These are phyloP conservation scores for Themeda triandra DNA, from an alignment of 176 grass and related monocot genomes.

Conservation along the genomic window DNA sequence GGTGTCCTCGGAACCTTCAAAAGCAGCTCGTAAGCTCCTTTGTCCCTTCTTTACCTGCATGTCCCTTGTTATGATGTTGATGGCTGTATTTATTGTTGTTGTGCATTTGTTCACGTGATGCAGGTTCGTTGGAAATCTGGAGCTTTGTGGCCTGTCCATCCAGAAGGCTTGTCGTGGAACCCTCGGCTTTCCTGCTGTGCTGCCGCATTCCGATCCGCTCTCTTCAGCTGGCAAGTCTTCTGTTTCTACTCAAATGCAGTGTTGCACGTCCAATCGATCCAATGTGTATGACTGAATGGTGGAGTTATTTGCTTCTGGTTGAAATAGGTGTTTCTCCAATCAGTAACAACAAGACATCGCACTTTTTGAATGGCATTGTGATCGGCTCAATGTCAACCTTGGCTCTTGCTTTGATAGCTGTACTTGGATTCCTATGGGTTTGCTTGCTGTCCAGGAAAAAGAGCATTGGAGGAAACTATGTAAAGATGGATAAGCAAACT, in stretches of 20 bases:
- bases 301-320: neutral
- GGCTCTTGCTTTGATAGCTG: conserved; percentile 63
- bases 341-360: conserved; percentile 56
- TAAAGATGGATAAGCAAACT: conserved; percentile 72
- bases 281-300: neutral
- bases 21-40: conserved; percentile 77
- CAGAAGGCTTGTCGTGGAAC: conserved; percentile 73
- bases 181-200: conserved; percentile 86
- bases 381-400: conserved; percentile 96
- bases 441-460: conserved; percentile 90
- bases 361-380: conserved; percentile 87
- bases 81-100: neutral
- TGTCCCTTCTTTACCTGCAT: neutral
- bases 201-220: conserved; percentile 61
- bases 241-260: neutral
- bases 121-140: conserved; percentile 98
- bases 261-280: too few species aligned
- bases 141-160: conserved; percentile 85
- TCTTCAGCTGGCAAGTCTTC: conserved; percentile 60
- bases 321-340: conserved; percentile 59
- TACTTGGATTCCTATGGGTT: conserved; percentile 84
- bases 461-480: conserved; percentile 56
- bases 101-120: conserved; percentile 19
- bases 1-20: conserved; percentile 87
- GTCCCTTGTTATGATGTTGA: neutral